Base-by-base conservation (phyloP, 805 yeast species). In the Candida palmyrensis region DNA sequence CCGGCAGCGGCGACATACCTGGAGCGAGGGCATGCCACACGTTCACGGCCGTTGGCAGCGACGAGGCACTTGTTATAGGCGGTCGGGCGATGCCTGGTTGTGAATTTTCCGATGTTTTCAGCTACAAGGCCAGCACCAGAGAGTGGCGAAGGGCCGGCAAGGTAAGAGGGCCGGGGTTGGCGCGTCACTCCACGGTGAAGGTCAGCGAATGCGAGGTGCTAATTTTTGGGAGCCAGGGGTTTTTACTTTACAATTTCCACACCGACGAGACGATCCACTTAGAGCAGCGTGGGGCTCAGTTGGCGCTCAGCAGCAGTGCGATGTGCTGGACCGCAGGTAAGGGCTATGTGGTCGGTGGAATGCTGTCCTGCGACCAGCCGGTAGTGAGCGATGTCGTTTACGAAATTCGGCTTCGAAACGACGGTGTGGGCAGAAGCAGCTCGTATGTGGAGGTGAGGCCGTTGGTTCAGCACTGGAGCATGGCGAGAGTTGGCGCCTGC, bases 51-150 rank as follows among this genome's bases (percentile, higher is more conserved):
- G 24, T 72, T 1, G 44, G 38, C 2, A 42, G 49, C 10, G 48
- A 50, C 1, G 48, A 44, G 0, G 27, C 59, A 0, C 35, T 79
- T 1, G 40, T 81, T 3, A 55, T 75, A 21, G 94, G 92, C 3
- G 95, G 95, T 3, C 66, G 94, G 39, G 55, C 68, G 2, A 66
- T 76, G 1, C 94, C 95, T 0, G 68, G 71, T 2, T 49, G 53
- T 7, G 56, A 63, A 0, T 49, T 73, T 24, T 35, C 34, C 4
- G 69, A 64, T 35, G 54, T 57, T 0, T 59, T 60, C 49, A 35
- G 37, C 19, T 41, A 35, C 15, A 22, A 36, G 12, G 42, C 38
- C 10, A 34, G 34, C 2, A 40, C 44, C 18, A 34, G 35, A 3
- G 22, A 32, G 3, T 81, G 87, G 87, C 32, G 27, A 1, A 35